These are phyloP conservation scores for Nymphaea thermarum DNA, from an alignment of 164 flowering plant species.

Conservation along the genomic window DNA sequence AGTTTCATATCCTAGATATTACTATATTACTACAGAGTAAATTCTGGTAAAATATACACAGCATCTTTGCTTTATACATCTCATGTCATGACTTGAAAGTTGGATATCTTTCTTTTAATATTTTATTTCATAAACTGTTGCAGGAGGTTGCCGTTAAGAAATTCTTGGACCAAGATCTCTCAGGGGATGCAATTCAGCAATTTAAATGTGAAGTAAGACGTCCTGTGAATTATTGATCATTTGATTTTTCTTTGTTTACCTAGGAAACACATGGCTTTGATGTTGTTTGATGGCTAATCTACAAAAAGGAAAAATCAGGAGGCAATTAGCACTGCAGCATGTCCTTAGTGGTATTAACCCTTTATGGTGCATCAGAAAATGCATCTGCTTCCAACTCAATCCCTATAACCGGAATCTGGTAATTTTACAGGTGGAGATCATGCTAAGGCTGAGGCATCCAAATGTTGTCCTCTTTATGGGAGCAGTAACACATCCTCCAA, in stretches of 20 bases:
- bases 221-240: background rate
- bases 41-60: no score
- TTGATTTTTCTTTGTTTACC: background rate
- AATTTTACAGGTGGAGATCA: slow-evolving; percentile 59
- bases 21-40: no score
- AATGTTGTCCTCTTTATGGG: slow-evolving; percentile 99
- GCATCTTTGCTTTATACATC: no score
- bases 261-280: background rate
- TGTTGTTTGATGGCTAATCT: background rate
- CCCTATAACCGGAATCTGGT: slow-evolving; percentile 4
- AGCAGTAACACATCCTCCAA: slow-evolving; percentile 87
- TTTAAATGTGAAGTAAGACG: slow-evolving; percentile 76
- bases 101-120: no score
- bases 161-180: slow-evolving; percentile 81
- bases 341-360: background rate
- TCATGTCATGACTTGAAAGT: no score
- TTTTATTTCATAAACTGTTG: no score
- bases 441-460: slow-evolving; percentile 93
- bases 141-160: slow-evolving; percentile 99
- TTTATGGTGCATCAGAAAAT: background rate
- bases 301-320: background rate
- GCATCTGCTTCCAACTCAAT: background rate
- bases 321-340: background rate
- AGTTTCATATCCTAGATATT: no score
- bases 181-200: slow-evolving; percentile 80